These are phyloP conservation scores for Onygena corvina DNA, from an alignment of 2,329 filamentous ascomycete species.

Conservation along the genomic window DNA sequence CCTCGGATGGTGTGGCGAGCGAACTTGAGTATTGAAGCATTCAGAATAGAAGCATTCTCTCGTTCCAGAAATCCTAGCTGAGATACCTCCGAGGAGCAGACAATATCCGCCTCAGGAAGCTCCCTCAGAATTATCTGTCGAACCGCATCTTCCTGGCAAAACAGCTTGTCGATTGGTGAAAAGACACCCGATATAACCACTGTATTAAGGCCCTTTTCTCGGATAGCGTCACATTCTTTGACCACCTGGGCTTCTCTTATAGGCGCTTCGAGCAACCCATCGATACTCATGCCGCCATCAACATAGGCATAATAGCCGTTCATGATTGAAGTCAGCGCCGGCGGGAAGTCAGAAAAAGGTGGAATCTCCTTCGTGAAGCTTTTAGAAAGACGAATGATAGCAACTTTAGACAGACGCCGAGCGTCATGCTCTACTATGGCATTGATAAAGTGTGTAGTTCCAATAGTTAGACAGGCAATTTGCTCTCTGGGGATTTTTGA, in stretches of 20 bases:
- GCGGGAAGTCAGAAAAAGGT: conserved; percentile 41
- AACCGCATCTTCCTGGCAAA: conserved; percentile 42
- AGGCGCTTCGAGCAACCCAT: conserved; percentile 32
- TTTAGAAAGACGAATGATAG: conserved; percentile 40
- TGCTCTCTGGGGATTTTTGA: conserved; percentile 23
- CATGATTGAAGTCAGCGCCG: conserved; percentile 35
- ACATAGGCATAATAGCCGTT: conserved; percentile 38
- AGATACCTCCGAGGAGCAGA: conserved; percentile 41
- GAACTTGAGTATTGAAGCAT: conserved; percentile 38
- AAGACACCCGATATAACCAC: conserved; percentile 48
- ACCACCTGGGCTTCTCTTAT: conserved; percentile 37
- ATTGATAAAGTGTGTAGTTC: conserved; percentile 44
- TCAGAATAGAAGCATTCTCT: conserved; percentile 42
- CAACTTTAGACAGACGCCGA: conserved; percentile 40
- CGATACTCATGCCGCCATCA: conserved; percentile 39
- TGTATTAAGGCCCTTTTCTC: conserved; percentile 32
- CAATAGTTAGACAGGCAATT: conserved; percentile 39
- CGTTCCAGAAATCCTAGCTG: conserved; percentile 40
- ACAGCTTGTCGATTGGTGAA: conserved; percentile 45
- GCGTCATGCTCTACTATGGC: conserved; percentile 41
- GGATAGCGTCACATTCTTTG: conserved; percentile 34
- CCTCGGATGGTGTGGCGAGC: conserved; percentile 36
- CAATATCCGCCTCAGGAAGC: conserved; percentile 38
- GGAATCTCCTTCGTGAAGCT: conserved; percentile 40
- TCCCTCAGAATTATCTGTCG: conserved; percentile 38